Conservation (phyloP, 2,329 filamentous ascomycete species). For the Trichoderma hamatum region DNA sequence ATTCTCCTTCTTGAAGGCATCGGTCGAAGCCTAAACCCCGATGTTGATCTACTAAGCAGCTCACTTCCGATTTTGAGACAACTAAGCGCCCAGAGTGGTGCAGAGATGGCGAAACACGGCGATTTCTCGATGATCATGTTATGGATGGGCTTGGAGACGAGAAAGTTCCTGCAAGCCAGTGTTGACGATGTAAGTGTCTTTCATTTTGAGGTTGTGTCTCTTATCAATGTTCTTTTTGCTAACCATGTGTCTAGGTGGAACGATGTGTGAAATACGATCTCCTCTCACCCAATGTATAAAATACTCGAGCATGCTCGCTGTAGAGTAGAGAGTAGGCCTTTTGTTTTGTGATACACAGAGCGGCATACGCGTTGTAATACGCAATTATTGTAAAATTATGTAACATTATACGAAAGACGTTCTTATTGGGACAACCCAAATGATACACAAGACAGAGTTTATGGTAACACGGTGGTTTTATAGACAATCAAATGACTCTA, state of each 20-base stretch:
- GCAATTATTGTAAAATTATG: constrained; percentile 5
- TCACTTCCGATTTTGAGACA: constrained; percentile 89
- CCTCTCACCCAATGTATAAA: constrained; percentile 81
- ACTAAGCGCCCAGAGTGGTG: constrained; percentile 76
- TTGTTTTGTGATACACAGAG: background rate
- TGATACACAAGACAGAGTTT: background rate
- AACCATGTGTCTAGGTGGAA: constrained; percentile 62
- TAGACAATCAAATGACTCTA: background rate
- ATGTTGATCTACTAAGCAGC: constrained; percentile 82
- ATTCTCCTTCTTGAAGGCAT: constrained; percentile 94
- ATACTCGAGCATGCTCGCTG: background rate
- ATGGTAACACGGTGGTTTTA: background rate
- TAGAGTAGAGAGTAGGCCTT: background rate
- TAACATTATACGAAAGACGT: background rate
- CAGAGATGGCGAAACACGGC: constrained; percentile 68
- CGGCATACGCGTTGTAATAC: background rate
- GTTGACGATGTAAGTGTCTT: constrained; percentile 74
- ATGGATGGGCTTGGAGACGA: constrained; percentile 87
- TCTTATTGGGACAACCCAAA: background rate
- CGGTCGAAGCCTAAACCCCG: constrained; percentile 80
- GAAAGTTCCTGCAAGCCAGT: constrained; percentile 86
- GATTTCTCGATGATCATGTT: constrained; percentile 86
- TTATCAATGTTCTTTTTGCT: background rate
- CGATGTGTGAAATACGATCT: constrained; percentile 89
- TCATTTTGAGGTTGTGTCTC: background rate